Percentiles rank a stretch among this genome's conserved stretches.
Evolutionary conservation across 257 asterid genomes (phyloP).

Genomic region (Gynochthodes officinalis): DNA sequence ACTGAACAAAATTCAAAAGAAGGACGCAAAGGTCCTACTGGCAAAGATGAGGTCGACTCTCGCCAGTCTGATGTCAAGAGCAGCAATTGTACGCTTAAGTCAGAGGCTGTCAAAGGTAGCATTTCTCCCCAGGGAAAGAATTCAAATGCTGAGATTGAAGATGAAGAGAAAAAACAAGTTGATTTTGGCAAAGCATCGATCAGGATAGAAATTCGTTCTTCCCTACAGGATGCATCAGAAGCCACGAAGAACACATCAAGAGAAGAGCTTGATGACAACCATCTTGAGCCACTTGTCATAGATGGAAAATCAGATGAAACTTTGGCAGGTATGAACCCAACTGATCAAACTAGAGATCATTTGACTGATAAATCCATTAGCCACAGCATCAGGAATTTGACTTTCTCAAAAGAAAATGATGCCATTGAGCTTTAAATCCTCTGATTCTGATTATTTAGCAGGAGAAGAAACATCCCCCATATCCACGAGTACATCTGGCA

Average conservation of each 20-base stretch:
- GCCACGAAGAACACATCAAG: neutral
- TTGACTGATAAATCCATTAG: constrained; percentile 10
- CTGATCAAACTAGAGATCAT: constrained; percentile 4
- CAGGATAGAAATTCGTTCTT: neutral
- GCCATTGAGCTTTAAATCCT: constrained; percentile 9
- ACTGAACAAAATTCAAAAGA: neutral
- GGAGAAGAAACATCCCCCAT: neutral
- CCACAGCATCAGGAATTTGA: neutral
- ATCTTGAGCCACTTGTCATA: neutral
- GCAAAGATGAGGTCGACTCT: neutral
- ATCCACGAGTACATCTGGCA: neutral
- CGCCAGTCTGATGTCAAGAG: neutral
- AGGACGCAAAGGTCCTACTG: neutral
- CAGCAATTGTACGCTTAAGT: neutral
- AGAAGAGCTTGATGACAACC: neutral
- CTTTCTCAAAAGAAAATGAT: constrained; percentile 4
- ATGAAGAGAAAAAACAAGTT: constrained; percentile 2
- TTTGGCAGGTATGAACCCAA: constrained; percentile 1
- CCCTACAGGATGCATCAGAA: constrained; percentile 9
- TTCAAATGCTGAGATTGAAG: neutral
- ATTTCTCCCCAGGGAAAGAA: neutral
- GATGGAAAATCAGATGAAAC: constrained; percentile 14
- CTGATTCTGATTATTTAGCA: neutral
- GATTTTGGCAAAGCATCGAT: neutral
- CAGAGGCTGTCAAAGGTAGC: neutral